These are phyloP conservation scores for Dittrichia graveolens DNA, from an alignment of 129 eudicot genomes.

Conservation along the genomic window DNA sequence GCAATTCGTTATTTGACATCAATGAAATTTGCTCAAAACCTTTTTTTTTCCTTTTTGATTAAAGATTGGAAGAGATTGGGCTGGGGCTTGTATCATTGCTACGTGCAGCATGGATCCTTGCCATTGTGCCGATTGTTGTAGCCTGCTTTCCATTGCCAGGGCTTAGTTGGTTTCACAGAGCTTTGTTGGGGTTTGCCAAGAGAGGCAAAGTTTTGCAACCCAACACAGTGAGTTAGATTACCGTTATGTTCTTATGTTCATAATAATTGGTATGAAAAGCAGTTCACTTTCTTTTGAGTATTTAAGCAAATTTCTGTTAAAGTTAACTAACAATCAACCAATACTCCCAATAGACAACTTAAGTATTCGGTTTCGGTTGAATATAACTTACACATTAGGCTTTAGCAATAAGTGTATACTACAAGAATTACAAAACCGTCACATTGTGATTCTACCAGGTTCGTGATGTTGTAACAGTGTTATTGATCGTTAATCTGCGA, in stretches of 20 bases:
- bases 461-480: background rate
- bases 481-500: background rate
- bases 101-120: constrained; percentile 58
- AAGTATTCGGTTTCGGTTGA: no score
- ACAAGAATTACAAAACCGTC: no score
- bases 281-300: background rate
- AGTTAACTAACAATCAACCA: no score
- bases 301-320: background rate
- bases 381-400: no score
- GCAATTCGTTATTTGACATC: background rate
- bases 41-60: no score
- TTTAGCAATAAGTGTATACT: no score
- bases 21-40: background rate
- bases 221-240: constrained; percentile 26
- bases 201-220: constrained; percentile 71
- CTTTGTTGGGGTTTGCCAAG: constrained; percentile 39
- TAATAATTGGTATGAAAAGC: background rate
- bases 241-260: background rate
- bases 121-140: constrained; percentile 54
- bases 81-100: constrained; percentile 43
- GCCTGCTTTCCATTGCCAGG: constrained; percentile 52
- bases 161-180: constrained; percentile 30
- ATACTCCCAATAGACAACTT: no score
- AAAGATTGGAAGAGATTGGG: constrained; percentile 36
- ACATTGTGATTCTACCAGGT: no score